phyloP scores from a whole-genome alignment of 192 early-diverging fungal genomes.

The Entomortierella chlamydospora region DNA sequence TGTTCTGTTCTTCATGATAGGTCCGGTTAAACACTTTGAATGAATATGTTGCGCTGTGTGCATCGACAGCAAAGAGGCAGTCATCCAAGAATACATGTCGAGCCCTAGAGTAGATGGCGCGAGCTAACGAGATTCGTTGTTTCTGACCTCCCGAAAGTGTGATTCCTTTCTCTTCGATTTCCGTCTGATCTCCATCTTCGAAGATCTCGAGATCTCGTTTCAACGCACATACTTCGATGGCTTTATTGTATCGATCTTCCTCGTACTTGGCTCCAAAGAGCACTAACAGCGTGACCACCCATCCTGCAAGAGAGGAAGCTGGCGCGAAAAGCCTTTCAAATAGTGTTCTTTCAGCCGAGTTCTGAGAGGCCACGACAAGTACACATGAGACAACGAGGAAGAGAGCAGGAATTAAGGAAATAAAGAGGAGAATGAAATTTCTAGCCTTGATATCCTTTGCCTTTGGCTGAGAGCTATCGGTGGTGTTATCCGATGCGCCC shows the following conservation, averaged over 20 bases:
- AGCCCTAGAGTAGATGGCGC: constrained; percentile 74
- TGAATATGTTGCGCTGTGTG: constrained; percentile 88
- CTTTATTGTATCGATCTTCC: constrained; percentile 71
- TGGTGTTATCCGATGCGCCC: too few species aligned
- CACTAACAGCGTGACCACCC: constrained; percentile 12
- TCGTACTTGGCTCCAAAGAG: constrained; percentile 80
- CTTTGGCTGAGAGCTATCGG: too few species aligned
- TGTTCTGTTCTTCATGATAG: constrained; percentile 79
- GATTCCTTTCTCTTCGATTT: constrained; percentile 84
- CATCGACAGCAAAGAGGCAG: constrained; percentile 83
- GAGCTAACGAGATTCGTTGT: constrained; percentile 78
- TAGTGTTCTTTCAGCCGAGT: constrained; percentile 13
- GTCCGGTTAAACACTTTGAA: constrained; percentile 72
- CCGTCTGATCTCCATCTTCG: constrained; percentile 83
- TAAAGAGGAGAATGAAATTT: constrained; percentile 11
- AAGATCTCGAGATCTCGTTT: constrained; percentile 80
- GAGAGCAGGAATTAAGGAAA: constrained; percentile 27
- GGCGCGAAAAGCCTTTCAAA: constrained; percentile 30
- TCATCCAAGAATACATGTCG: constrained; percentile 77
- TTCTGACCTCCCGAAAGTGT: constrained; percentile 84
- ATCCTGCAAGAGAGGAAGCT: constrained; percentile 15
- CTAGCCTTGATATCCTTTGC: constrained; percentile 36
- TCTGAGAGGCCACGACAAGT: not conserved
- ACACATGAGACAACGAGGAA: constrained; percentile 7
- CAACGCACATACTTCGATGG: constrained; percentile 80